Conservation (phyloP, 306 rosid genomes). For the Leucaena leucocephala region DNA sequence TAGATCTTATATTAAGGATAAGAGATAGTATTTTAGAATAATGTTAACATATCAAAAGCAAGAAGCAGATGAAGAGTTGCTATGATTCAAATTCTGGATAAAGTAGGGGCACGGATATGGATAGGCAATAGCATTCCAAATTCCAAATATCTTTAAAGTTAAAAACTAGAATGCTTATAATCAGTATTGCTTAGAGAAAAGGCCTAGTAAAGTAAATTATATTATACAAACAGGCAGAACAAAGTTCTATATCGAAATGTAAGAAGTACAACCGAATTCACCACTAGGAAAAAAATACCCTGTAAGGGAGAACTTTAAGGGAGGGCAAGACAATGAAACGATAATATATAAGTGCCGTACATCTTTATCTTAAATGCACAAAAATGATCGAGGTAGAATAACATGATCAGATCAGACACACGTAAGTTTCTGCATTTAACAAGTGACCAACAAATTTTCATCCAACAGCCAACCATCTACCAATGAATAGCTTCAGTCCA, state of each 20-base stretch:
- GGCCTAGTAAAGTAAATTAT: not conserved
- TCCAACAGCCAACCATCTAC: conserved; percentile 10
- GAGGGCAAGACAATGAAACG: conserved; percentile 18
- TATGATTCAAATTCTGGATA: conserved; percentile 7
- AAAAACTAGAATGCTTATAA: not conserved
- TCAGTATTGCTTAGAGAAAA: not conserved
- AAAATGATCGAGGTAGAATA: not conserved
- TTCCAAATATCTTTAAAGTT: not conserved
- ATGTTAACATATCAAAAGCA: conserved; percentile 9
- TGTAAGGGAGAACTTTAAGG: not conserved
- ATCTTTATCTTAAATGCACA: conserved; percentile 1
- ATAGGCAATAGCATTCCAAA: conserved; percentile 5
- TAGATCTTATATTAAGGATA: too few species aligned
- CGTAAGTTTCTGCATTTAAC: not conserved
- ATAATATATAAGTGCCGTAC: conserved; percentile 12
- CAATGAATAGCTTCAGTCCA: conserved; percentile 6
- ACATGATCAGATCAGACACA: conserved; percentile 14
- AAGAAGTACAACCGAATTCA: not conserved
- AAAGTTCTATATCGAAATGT: not conserved
- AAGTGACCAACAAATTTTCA: conserved; percentile 20
- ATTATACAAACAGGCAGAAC: not conserved
- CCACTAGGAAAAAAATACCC: not conserved
- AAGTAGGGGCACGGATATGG: not conserved
- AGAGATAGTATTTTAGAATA: not conserved
- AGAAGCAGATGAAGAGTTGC: conserved; percentile 21